A percentile compares a stretch with the other conserved stretches of the same genome.
Evolutionary conservation across 495 filamentous ascomycete genomes (phyloP).

Genomic region (Penicillium goetzii): DNA sequence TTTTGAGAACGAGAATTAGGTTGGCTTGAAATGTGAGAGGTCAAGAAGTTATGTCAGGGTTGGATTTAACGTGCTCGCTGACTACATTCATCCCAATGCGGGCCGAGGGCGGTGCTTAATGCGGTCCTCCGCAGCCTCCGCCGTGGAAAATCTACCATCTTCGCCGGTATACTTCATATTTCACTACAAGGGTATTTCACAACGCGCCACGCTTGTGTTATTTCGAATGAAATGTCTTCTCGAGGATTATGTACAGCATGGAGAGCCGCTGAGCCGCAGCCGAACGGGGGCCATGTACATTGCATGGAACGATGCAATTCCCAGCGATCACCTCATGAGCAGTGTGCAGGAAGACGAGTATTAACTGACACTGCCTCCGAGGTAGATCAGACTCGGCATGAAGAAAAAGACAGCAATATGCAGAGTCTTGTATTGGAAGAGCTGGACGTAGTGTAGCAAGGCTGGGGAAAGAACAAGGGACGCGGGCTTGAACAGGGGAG

Average conservation of each 20-base stretch:
- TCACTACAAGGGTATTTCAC: background rate
- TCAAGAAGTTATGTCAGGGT: background rate
- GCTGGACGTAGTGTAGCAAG: slow-evolving; percentile 26
- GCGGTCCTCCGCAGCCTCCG: slow-evolving; percentile 5
- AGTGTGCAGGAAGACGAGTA: slow-evolving; percentile 10
- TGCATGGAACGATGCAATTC: slow-evolving; percentile 24
- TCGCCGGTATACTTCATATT: background rate
- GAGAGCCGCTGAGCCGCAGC: slow-evolving; percentile 34
- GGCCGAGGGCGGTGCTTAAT: slow-evolving; percentile 16
- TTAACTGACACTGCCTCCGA: slow-evolving; percentile 30
- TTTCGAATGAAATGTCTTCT: slow-evolving; percentile 24
- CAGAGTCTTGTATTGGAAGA: slow-evolving; percentile 13
- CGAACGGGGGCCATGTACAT: slow-evolving; percentile 39
- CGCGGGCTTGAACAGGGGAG: slow-evolving; percentile 27
- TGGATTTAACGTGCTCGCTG: slow-evolving; percentile 6
- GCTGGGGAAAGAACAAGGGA: slow-evolving; percentile 28
- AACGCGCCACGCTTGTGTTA: slow-evolving; percentile 20
- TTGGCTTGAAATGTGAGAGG: background rate
- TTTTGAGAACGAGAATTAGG: background rate
- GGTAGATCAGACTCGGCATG: slow-evolving; percentile 18
- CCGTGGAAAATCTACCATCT: background rate
- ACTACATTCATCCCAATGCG: slow-evolving; percentile 26
- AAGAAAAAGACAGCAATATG: slow-evolving; percentile 32
- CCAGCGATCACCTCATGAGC: background rate
- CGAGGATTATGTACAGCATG: slow-evolving; percentile 43